Base-by-base conservation (phyloP, 768 basidiomycete genomes). In the Kwoniella dendrophila region DNA sequence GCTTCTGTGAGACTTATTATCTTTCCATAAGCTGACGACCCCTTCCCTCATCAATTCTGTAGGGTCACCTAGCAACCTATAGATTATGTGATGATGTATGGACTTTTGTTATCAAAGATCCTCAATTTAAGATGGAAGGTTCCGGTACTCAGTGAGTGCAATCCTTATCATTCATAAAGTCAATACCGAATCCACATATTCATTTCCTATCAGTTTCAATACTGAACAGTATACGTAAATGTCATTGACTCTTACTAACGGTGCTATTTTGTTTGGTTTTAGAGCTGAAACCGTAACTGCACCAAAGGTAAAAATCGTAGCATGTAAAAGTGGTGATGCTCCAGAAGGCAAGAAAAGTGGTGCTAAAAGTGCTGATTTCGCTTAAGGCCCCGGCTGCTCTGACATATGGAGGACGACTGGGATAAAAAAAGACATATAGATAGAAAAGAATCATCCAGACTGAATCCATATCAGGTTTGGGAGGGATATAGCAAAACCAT, bases 101-200 rank as follows among this genome's bases (percentile, higher is more conserved):
- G 96, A 98, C 95, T 55, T 99, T 98, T 80, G 90, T 95, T 65
- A 90, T 97, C 52, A 90, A 92, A 79, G 87, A 94, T 70, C 89
- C 94, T 8, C 82, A 82, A 16, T 95, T 99, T 82, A 97, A 97
- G 81, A 92, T 98, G 88, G 96, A 99, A 56, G 68, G 71, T 8
- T 52, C 36, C 4, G 68, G 64, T 10, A 30, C 53, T 14, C 36
- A 54, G 74, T 68, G 45, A 54, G 73, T 71, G 5, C 22, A 8
- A 1, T 8, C 29, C 29, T 20, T 14, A 36, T 8, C 16, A 7
- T 6, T 34, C 33, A 6, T 16, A 36, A 8, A 7, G 16, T 36
- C 16, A 16, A 36, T 7, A 36, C 34, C 34, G 11, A 10, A 5
- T 20, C 29, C 49, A 22, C 49, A 51, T 5, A 20, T 27, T 26